phyloP scores from a whole-genome alignment of 2,329 filamentous ascomycete genomes.

The Aureobasidium sp. region DNA sequence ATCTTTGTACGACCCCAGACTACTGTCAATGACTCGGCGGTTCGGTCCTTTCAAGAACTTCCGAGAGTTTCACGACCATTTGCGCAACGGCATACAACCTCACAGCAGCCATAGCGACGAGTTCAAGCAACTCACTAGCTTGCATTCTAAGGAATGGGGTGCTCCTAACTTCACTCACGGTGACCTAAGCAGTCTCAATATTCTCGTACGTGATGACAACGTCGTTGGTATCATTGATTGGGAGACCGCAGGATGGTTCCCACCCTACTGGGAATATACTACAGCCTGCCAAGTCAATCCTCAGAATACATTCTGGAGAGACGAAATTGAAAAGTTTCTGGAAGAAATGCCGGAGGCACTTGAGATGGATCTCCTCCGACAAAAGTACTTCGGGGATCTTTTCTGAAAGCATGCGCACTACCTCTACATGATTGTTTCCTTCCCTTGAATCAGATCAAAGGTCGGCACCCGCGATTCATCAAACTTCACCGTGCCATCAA shows the following conservation, averaged over 20 bases:
- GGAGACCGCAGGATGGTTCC: conserved; percentile 44
- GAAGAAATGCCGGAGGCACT: conserved; percentile 33
- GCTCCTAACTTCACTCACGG: conserved; percentile 44
- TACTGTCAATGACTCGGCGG: background rate
- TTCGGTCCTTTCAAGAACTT: background rate
- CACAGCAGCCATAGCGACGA: background rate
- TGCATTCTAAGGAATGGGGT: conserved; percentile 24
- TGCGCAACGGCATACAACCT: background rate
- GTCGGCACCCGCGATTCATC: background rate
- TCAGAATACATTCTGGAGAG: conserved; percentile 32
- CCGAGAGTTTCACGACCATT: background rate
- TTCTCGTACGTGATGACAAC: conserved; percentile 35
- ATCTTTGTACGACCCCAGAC: background rate
- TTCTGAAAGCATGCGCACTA: background rate
- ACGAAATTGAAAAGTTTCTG: conserved; percentile 32
- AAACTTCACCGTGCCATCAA: background rate
- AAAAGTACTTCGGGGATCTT: conserved; percentile 14
- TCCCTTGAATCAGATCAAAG: background rate
- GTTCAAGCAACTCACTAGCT: background rate
- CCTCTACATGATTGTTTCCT: background rate
- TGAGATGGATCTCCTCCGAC: conserved; percentile 36
- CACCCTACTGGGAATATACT: conserved; percentile 43
- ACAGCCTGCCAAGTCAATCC: conserved; percentile 36
- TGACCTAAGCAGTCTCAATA: conserved; percentile 43
- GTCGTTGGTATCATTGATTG: conserved; percentile 43